phyloP scores from a whole-genome alignment of 345 rosid species.

The Orychophragmus violaceus region DNA sequence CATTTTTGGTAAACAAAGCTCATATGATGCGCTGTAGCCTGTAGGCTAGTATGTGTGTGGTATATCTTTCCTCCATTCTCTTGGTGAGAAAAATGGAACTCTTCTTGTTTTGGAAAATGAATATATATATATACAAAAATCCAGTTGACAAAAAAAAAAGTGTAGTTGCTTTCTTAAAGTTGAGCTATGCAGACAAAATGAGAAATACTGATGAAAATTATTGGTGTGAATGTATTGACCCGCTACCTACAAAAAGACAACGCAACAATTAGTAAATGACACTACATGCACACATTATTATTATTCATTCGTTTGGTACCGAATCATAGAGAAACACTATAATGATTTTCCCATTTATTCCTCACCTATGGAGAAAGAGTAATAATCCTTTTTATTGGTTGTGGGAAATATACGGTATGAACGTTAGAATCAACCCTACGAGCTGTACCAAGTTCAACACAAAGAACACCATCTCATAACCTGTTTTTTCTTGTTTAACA shows the following conservation, averaged over 20 bases:
- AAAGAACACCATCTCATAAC: conserved; percentile 26
- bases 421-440: conserved; percentile 13
- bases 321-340: background rate
- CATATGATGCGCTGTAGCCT: too few relatives aligned
- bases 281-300: background rate
- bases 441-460: conserved; percentile 23
- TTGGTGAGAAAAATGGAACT: too few relatives aligned
- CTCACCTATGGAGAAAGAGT: background rate
- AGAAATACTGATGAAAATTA: too few relatives aligned
- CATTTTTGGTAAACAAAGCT: too few relatives aligned
- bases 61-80: too few relatives aligned
- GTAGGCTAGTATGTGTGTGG: too few relatives aligned
- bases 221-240: too few relatives aligned
- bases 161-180: too few relatives aligned
- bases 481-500: background rate
- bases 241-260: too few relatives aligned
- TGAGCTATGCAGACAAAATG: background rate
- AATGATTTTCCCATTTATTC: background rate
- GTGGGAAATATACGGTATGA: conserved; percentile 15
- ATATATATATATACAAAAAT: too few relatives aligned
- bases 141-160: too few relatives aligned
- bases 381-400: background rate
- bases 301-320: background rate
- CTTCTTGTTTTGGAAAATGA: too few relatives aligned
- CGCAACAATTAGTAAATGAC: background rate